Evolutionary conservation across 306 rosid genomes (phyloP), one percentile per base, ranked within the genome.

Genomic region (Dalbergia cochinchinensis): DNA sequence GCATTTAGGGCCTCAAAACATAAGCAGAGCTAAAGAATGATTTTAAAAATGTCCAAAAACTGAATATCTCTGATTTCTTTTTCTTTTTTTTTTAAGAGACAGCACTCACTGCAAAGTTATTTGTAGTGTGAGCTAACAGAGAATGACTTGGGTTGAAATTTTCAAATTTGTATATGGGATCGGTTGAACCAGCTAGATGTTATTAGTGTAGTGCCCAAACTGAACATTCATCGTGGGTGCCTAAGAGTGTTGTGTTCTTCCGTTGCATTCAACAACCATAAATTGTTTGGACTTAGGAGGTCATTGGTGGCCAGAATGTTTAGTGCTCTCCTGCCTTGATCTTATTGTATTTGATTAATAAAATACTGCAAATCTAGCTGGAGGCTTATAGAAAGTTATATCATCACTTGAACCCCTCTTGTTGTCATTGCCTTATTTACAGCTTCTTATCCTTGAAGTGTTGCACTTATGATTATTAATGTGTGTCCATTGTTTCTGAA

Each of bases 261-360:
- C 69, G 18, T 70, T 64, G 22, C 67, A 16, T 80, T 54, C 58
- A 37, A 66, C 57, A 26, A 60, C n/a, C 60, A 31, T 9, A 58
- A 39, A 68, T 71, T 65, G 48, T 73, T 34, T 50, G 73, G 58
- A 57, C 65, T 14, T 65, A 5, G 50, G 41, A 37, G 78, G 69
- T 67, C 37, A 26, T 66, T 61, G 5, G 16, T 65, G 18, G 79
- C 76, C 63, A 48, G 19, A 37, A 59, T 48, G 35, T 47, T 55
- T 69, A 57, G 57, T 71, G 15, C 63, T 69, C 55, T 74, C 31
- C 41, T 58, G 74, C 64, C 71, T 45, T 80, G 54, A 57, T 61
- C 20, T 4, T 75, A n/a, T n/a, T 19, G 1, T 48, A 63, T 53
- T 71, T 53, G 82, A 47, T 45, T 35, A 53, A 69, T 55, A 45